Evolutionary conservation across 2,329 filamentous ascomycete genomes (phyloP), one percentile per base, ranked within the genome.

Genomic region (Aspergillus nomiae): DNA sequence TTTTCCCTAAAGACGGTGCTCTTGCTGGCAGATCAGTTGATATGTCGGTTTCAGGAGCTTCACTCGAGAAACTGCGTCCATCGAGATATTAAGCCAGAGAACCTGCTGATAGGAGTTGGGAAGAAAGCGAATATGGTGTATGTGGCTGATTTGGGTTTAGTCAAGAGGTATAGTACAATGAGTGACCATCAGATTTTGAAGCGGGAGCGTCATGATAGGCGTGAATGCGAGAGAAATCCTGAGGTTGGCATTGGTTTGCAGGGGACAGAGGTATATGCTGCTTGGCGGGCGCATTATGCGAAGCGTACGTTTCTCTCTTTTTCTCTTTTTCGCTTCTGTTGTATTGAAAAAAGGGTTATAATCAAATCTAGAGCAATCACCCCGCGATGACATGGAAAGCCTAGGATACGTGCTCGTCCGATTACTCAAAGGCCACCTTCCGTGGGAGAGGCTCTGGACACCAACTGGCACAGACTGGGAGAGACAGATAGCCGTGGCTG

Each of bases 81-180:
- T 83, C 94, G 95, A 82, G 95, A 98, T 81, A 98, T 99, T 85
- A 99, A 99, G 87, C 95, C 95, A 38, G 95, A 98, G 85, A 98
- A 99, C 87, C 98, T 98, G 84, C 86, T 98, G 56, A 97, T 98
- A 94, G 94, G 94, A 67, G 98, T 98, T 74, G 95, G 95, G 77
- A 98, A 98, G 87, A 92, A 94, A 76, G 95, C 95, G 69, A 98
- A 98, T 84, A 94, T 97, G 85, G 94, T 99, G 85, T 98, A 98
- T 73, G 94, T 98, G 56, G 98, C 98, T 73, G 95, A 98, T 81
- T 99, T 99, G 73, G 95, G 95, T 86, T 85, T 99, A 69, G 94
- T 95, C 77, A 98, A 98, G 91, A 98, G 98, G 85, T 99, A 98
- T 46, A 12, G 21, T 46, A 7, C 43, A 26, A 9, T 12, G 43